Evolutionary conservation across 495 filamentous ascomycete genomes (phyloP).

Genomic region (Neurospora cerealis): DNA sequence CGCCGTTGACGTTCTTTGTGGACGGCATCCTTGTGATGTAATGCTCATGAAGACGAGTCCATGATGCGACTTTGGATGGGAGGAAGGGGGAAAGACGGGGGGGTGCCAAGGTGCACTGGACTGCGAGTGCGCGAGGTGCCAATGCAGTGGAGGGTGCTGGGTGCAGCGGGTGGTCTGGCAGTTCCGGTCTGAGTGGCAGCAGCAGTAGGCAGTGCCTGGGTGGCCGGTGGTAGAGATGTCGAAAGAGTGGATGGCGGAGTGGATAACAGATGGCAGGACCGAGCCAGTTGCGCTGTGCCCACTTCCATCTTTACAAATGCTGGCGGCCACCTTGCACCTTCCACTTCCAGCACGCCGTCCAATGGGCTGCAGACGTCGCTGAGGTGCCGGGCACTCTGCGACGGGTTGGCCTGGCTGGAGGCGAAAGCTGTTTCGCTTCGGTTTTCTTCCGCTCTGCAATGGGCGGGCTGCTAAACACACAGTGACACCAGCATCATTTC

Average conservation of each 20-base stretch:
- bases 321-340: not conserved
- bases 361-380: not conserved
- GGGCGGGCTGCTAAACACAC: not conserved
- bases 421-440: not conserved
- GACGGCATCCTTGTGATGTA: slow-evolving; percentile 25
- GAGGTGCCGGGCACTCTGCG: not conserved
- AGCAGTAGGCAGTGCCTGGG: not conserved
- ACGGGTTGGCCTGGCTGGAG: not conserved
- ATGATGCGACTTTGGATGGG: slow-evolving; percentile 14
- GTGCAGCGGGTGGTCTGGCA: not conserved
- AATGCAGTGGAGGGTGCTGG: not conserved
- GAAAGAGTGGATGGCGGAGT: slow-evolving; percentile 3
- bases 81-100: slow-evolving; percentile 3
- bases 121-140: slow-evolving; percentile 1
- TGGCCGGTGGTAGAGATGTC: slow-evolving; percentile 1
- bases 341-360: not conserved
- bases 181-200: not conserved
- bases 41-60: slow-evolving; percentile 20
- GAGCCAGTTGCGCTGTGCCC: not conserved
- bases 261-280: not conserved
- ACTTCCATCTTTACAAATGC: not conserved
- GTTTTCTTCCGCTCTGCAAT: not conserved
- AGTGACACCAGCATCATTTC: not conserved
- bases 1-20: slow-evolving; percentile 31
- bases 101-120: slow-evolving; percentile 1